Evolutionary conservation across 1,284 basidiomycete species (phyloP).

Genomic region (Marasmius oreades): DNA sequence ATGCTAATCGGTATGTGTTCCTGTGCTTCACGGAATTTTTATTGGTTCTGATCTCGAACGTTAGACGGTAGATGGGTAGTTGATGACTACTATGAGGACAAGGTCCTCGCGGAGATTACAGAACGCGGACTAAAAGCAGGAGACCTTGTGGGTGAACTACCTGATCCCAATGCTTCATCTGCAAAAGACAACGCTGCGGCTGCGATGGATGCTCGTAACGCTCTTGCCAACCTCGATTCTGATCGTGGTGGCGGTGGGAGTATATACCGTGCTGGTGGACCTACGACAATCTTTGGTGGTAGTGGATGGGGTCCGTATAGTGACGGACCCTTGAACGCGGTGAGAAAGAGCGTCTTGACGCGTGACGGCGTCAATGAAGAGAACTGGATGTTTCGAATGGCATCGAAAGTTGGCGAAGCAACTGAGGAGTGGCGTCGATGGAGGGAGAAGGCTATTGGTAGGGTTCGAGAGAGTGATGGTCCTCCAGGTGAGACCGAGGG

Average conservation of each 20-base stretch:
- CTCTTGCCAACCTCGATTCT: slow-evolving; percentile 1
- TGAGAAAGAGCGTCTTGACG: slow-evolving; percentile 66
- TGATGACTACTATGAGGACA: slow-evolving; percentile 95
- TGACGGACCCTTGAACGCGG: slow-evolving; percentile 77
- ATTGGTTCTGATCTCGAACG: not conserved
- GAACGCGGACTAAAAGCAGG: slow-evolving; percentile 72
- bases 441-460: slow-evolving; percentile 32
- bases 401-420: slow-evolving; percentile 58
- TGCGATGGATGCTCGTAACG: not conserved
- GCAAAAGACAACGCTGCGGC: slow-evolving; percentile 9
- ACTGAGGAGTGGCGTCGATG: slow-evolving; percentile 63
- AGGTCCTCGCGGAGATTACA: slow-evolving; percentile 67
- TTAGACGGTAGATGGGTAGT: slow-evolving; percentile 86
- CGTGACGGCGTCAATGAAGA: slow-evolving; percentile 77
- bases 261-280: slow-evolving; percentile 80
- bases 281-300: slow-evolving; percentile 84
- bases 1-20: slow-evolving; percentile 72
- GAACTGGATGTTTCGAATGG: slow-evolving; percentile 87
- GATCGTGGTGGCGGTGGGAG: slow-evolving; percentile 39
- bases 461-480: slow-evolving; percentile 34
- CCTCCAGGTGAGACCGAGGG: slow-evolving; percentile 17
- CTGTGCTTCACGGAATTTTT: not conserved
- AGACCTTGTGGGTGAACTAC: slow-evolving; percentile 74
- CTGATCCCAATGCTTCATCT: slow-evolving; percentile 56
- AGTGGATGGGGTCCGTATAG: slow-evolving; percentile 82